phyloP scores from a whole-genome alignment of 2,329 filamentous ascomycete species.

The Ustilaginoidea virens region DNA sequence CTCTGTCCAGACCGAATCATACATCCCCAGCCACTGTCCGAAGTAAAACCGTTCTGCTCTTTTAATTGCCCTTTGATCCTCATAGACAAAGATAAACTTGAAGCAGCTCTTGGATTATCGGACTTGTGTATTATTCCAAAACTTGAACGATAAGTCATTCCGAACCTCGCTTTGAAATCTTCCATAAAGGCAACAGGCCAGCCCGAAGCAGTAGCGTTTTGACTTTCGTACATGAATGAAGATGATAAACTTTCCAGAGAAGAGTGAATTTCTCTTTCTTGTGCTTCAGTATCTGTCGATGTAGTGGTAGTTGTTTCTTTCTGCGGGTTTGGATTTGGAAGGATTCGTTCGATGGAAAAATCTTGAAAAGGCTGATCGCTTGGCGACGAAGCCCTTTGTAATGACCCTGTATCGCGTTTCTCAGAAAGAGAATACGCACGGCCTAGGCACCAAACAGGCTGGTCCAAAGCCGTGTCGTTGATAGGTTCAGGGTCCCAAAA shows the following conservation, averaged over 20 bases:
- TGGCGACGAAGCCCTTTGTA: not conserved
- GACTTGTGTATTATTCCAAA: slow-evolving; percentile 74
- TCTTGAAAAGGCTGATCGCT: no score
- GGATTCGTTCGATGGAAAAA: no score
- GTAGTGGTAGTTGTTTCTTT: not conserved
- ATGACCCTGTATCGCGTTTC: not conserved
- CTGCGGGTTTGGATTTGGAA: not conserved
- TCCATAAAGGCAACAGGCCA: slow-evolving; percentile 81
- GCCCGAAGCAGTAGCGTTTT: slow-evolving; percentile 36
- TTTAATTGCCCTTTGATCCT: slow-evolving; percentile 66
- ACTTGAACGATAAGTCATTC: slow-evolving; percentile 90
- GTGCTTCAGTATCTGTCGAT: slow-evolving; percentile 12
- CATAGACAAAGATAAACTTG: slow-evolving; percentile 68
- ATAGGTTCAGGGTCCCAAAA: slow-evolving; percentile 83
- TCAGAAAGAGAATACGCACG: slow-evolving; percentile 29
- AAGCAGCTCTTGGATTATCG: slow-evolving; percentile 52
- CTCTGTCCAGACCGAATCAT: slow-evolving; percentile 97
- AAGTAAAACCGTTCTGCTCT: slow-evolving; percentile 71
- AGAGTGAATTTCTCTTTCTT: slow-evolving; percentile 32
- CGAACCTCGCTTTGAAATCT: slow-evolving; percentile 84
- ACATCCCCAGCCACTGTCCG: slow-evolving; percentile 93
- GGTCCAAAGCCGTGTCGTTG: slow-evolving; percentile 53
- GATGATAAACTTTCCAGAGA: slow-evolving; percentile 35
- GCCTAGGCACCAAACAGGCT: slow-evolving; percentile 73
- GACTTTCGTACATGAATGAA: slow-evolving; percentile 32